Evolutionary conservation across 1,139 yeast genomes (phyloP).

Genomic region (Diutina scorzettiae): DNA sequence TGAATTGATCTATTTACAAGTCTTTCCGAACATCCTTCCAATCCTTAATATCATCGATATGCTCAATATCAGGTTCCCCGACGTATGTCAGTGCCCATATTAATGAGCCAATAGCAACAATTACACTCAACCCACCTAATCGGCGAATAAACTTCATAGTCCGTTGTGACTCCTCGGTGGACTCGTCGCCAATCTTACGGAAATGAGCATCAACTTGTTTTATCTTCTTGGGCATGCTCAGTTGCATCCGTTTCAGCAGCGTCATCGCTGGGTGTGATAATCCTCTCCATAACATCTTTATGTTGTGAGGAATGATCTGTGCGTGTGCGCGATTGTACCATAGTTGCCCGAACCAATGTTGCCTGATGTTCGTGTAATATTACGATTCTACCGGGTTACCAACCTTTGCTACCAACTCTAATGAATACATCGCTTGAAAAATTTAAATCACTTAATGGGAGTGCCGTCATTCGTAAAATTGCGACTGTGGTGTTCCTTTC

Average conservation of each 20-base stretch:
- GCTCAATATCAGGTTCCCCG: neutral
- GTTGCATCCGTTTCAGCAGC: neutral
- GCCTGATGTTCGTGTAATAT: too few species aligned
- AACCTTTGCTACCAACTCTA: too few species aligned
- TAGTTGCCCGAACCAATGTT: too few species aligned
- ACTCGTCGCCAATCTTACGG: constrained; percentile 2
- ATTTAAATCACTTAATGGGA: too few species aligned
- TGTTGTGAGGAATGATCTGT: too few species aligned
- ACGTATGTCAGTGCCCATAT: constrained; percentile 4
- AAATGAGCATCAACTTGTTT: constrained; percentile 5
- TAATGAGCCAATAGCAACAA: neutral
- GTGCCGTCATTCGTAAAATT: too few species aligned
- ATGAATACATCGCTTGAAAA: too few species aligned
- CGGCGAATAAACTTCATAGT: neutral
- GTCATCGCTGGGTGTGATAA: too few species aligned
- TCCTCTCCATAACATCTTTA: too few species aligned
- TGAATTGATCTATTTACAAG: neutral
- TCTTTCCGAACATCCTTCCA: neutral
- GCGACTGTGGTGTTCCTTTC: too few species aligned
- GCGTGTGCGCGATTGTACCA: too few species aligned
- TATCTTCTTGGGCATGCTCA: neutral
- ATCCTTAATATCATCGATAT: neutral
- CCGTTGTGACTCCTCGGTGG: neutral
- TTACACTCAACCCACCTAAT: neutral
- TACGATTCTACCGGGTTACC: too few species aligned